A percentile compares a stretch with the other conserved stretches of the same genome.
These are phyloP conservation scores for Pichia membranifaciens DNA, from an alignment of 805 yeast species.

Conservation along the genomic window DNA sequence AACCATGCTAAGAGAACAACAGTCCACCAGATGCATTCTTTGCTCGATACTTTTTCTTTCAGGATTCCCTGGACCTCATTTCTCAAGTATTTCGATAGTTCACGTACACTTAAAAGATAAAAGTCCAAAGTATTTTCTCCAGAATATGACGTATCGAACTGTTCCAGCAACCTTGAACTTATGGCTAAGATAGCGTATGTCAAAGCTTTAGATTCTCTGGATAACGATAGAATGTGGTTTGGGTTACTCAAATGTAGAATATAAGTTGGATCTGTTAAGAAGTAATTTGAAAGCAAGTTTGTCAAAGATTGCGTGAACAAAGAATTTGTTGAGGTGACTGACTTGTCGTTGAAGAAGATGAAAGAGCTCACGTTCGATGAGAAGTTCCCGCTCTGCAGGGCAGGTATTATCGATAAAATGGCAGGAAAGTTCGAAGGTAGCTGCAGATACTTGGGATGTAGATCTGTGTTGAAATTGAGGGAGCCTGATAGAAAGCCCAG, in stretches of 20 bases:
- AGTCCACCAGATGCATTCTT: constrained; percentile 25
- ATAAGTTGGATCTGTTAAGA: constrained; percentile 12
- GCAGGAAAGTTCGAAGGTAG: constrained; percentile 11
- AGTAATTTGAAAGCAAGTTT: constrained; percentile 10
- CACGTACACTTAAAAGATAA: constrained; percentile 27
- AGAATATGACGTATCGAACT: constrained; percentile 15
- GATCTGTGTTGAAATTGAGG: not conserved
- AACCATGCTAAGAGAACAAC: constrained; percentile 39
- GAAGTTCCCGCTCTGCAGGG: constrained; percentile 6
- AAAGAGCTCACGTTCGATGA: constrained; percentile 9
- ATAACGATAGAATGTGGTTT: constrained; percentile 29
- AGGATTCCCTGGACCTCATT: constrained; percentile 24
- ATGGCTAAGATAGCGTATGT: constrained; percentile 26
- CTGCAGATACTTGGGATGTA: constrained; percentile 6
- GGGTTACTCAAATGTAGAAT: constrained; percentile 10
- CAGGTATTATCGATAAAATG: constrained; percentile 10
- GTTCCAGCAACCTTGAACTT: constrained; percentile 26
- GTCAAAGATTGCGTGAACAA: constrained; percentile 9
- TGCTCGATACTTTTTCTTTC: not conserved
- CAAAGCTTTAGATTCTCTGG: constrained; percentile 31
- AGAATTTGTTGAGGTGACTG: constrained; percentile 4
- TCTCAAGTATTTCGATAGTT: constrained; percentile 33
- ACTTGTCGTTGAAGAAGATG: constrained; percentile 13
- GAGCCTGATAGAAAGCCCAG: not conserved
- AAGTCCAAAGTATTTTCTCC: constrained; percentile 26